Base-by-base conservation (phyloP, 2,329 filamentous ascomycete species). In the Hymenoscyphus fructigenus region DNA sequence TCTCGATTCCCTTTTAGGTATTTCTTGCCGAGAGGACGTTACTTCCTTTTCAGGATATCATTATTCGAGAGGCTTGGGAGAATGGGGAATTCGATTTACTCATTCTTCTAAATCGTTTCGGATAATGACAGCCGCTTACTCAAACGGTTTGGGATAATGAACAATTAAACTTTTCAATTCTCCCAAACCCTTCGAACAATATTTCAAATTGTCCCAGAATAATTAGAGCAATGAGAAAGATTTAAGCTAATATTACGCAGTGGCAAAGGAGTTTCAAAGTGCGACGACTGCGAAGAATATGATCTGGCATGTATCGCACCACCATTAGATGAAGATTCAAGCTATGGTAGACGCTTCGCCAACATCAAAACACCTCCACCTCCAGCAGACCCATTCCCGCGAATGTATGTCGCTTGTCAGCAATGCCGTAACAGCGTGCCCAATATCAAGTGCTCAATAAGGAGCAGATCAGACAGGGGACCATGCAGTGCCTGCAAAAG, bases 251-350 rank as follows among this genome's bases (percentile, higher is more conserved):
- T 53, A 26, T 12, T 14, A 12, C 20, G 20, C 23, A 53, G 47
- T 53, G 71, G 73, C 15, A 65, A 67, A 41, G 67, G 61, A 1
- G 60, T 65, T 6, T 26, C 62, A n/a, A 50, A 50, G 5, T 74
- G 69, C n/a, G 59, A 72, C n/a, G 60, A 58, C 6, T 74, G 70
- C 41, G 63, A 63, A 3, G 64, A 70, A 2, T 63, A 64, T 3
- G 63, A 60, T 0, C 56, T 68, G 3, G 58, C 47, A 41, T 74
- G 71, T 50, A 64, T 65, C 59, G 71, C 71, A 32, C 68, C 58
- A 29, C 70, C 65, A 26, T 41, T 67, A 17, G 63, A 57, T 36
- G 34, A 53, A 58, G n/a, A 50, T 41, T 63, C 60, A 17, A 28
- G n/a, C 7, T 59, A 65, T 44, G 26, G 57, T 10, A 59, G 53